These are phyloP conservation scores for Gracilaria vermiculophylla DNA, from an alignment of 23 red algal species.

Conservation along the genomic window DNA sequence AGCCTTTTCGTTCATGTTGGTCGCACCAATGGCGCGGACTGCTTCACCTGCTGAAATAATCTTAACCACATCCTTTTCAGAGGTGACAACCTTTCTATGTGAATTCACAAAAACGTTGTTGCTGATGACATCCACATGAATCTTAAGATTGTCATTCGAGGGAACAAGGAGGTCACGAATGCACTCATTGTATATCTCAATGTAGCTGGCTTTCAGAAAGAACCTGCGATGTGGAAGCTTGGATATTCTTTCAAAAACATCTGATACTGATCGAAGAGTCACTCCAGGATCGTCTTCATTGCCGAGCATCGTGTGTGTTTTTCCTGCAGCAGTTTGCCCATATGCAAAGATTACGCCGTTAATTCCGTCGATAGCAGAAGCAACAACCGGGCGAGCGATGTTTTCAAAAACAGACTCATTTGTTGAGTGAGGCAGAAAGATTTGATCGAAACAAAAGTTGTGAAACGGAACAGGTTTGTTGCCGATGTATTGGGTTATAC, in stretches of 20 bases:
- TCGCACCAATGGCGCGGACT: slow-evolving; percentile 69
- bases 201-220: slow-evolving; percentile 72
- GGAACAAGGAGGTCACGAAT: slow-evolving; percentile 80
- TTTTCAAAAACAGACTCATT: slow-evolving; percentile 52
- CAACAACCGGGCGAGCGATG: slow-evolving; percentile 50
- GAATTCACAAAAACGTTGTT: slow-evolving; percentile 71
- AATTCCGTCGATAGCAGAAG: slow-evolving; percentile 59
- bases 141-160: slow-evolving; percentile 59
- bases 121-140: slow-evolving; percentile 70
- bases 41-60: slow-evolving; percentile 64
- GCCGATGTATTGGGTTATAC: slow-evolving; percentile 5
- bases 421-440: background rate
- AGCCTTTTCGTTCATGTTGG: slow-evolving; percentile 86
- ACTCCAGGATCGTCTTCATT: slow-evolving; percentile 57
- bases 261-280: slow-evolving; percentile 52
- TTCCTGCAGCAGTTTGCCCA: slow-evolving; percentile 86
- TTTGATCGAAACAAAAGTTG: slow-evolving; percentile 14
- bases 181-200: slow-evolving; percentile 95
- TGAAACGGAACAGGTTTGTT: slow-evolving; percentile 1
- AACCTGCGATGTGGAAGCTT: slow-evolving; percentile 26
- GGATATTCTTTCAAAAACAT: slow-evolving; percentile 59
- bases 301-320: slow-evolving; percentile 92
- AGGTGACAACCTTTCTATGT: slow-evolving; percentile 53
- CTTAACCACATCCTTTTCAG: slow-evolving; percentile 30
- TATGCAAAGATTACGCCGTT: slow-evolving; percentile 90